Evolutionary conservation across 768 basidiomycete genomes (phyloP), one percentile per base, ranked within the genome.

Genomic region (Lanmaoa pseudosensibilis): DNA sequence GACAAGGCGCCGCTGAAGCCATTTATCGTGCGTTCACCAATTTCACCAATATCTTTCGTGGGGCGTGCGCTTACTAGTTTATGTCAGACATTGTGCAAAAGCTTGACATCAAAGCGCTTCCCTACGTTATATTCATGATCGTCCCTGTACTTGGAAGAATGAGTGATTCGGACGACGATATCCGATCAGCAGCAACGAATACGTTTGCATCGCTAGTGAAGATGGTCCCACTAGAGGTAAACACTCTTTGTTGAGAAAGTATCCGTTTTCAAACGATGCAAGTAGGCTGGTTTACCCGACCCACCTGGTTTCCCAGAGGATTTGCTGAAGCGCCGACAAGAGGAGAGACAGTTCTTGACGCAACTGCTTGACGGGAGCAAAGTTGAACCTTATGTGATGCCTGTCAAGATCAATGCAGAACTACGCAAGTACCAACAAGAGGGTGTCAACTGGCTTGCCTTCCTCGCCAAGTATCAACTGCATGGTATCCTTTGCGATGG

Each of bases 401-500:
- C 97, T 0, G 85, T 94, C 53, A 74, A 77, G 27, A 91, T 99
- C 78, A 92, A 95, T 55, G 94, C 95, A 33, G 93, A 98, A 62
- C 78, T 99, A 46, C 88, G 97, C 56, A 93, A 94, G 69, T 99
- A 99, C 70, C 97, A 99, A 73, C 92, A 93, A 74, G 97, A 99
- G 54, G 97, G 97, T 34, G 92, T 99, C 61, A 98, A 93, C 69
- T 99, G 97, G 97, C 79, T 99, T 18, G 97, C 97, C 2, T 99
- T 99, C 78, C 79, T 99, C 37, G 92, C 94, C 19, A 98, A 97
- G 70, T 99, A 97, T 70, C 97, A 98, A 66, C 74, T 99, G 3
- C 97, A 99, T 69, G 97, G 97, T 15, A 92, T 98, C 64, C 85
- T 99, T 30, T 99, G 97, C 69, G 97, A 99, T 66, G 97, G 96